Base-by-base conservation (phyloP, 2,329 filamentous ascomycete genomes). In the Drechslera avenae region DNA sequence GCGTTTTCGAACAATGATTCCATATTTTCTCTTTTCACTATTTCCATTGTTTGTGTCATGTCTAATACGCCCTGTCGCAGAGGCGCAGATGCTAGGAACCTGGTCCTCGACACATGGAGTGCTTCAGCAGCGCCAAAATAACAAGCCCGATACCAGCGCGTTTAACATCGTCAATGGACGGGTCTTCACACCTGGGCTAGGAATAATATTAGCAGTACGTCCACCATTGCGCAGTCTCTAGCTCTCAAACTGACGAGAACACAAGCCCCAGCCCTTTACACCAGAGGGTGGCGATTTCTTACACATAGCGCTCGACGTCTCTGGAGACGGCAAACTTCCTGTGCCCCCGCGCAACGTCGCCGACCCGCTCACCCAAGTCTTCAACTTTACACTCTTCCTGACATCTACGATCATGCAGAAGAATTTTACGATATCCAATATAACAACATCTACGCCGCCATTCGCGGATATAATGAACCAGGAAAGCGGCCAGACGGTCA, bases 341-440 rank as follows among this genome's bases (percentile, higher is more conserved):
- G 76, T 86, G 12, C 81, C 83, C 23, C 81, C 83, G 0, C 79
- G 83, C 54, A 59, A 60, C 12, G 75, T 78, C 3, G 64, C 75
- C n/a, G 76, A 82, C 58, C 80, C 79, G 19, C 73, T 80, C 6
- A 86, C 81, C 43, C 75, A 78, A 51, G 83, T 88, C 57, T 78
- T 82, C 72, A 85, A 84, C 67, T 83, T 89, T 63, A 86, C 82
- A 48, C 78, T 89, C 50, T 89, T 88, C 67, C 78, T 89, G 10
- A 87, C 82, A 56, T 87, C 84, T 69, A 86, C 83, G 63, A 67
- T 68, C n/a, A 84, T 83, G 0, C 77, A 79, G 13, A 81, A 82
- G 53, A 90, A 89, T 71, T 83, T 90, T 59, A 89, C 86, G 23
- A 81, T 89, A 52, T 82, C 83, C 4, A 88, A 88, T 68, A 81